A percentile compares a stretch with the other conserved stretches of the same genome.
Evolutionary conservation across 2,329 filamentous ascomycete genomes (phyloP).

Genomic region (Epichloe gansuensis): DNA sequence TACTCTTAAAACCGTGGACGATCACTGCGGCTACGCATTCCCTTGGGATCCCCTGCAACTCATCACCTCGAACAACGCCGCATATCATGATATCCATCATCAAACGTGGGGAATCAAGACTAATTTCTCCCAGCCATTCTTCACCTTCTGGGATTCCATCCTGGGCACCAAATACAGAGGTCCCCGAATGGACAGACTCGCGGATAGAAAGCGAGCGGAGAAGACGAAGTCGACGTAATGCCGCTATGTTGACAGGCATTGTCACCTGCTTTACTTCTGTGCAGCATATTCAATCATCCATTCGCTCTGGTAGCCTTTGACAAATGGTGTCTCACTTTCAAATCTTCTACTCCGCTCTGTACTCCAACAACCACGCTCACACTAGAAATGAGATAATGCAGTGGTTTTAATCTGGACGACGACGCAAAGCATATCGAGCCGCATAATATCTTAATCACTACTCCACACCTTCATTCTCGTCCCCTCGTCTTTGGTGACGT

Average conservation of each 20-base stretch:
- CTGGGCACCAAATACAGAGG: conserved; percentile 76
- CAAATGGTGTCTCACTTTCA: not conserved
- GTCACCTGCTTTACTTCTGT: not conserved
- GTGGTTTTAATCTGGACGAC: not conserved
- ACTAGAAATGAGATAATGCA: not conserved
- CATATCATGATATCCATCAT: conserved; percentile 96
- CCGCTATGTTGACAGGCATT: not conserved
- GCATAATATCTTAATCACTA: not conserved
- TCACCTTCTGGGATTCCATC: conserved; percentile 85
- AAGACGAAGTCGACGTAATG: conserved; percentile 11
- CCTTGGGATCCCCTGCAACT: conserved; percentile 91
- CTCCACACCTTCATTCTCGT: not conserved
- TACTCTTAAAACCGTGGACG: conserved; percentile 92
- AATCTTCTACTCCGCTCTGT: not conserved
- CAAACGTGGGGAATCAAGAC: conserved; percentile 99
- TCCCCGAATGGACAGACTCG: conserved; percentile 31
- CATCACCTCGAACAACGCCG: conserved; percentile 87
- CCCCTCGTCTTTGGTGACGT: not conserved
- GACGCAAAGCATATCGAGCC: not conserved
- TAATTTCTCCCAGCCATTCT: conserved; percentile 83
- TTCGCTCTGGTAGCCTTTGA: not conserved
- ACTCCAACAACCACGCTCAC: not conserved
- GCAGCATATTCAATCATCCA: not conserved
- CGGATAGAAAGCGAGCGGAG: conserved; percentile 22
- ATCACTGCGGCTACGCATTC: conserved; percentile 93